phyloP scores from a whole-genome alignment of 2,329 filamentous ascomycete genomes.

The Fusarium verticillioides region DNA sequence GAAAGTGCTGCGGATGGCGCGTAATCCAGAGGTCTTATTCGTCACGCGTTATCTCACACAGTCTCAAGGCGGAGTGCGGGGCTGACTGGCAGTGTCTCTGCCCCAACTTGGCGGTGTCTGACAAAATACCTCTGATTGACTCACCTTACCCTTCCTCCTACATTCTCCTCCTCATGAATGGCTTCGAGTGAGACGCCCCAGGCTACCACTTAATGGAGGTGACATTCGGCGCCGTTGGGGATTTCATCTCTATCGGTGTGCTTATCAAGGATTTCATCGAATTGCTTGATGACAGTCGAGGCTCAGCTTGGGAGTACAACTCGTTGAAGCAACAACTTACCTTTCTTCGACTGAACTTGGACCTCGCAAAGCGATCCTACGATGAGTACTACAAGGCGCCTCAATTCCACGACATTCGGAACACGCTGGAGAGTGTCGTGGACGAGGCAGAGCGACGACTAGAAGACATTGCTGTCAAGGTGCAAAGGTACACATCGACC shows the following conservation, averaged over 20 bases:
- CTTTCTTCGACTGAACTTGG: not conserved
- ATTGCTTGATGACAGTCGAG: not conserved
- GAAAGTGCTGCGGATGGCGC: not conserved
- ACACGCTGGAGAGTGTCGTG: not conserved
- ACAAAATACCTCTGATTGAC: fast-evolving
- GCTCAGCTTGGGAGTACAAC: not conserved
- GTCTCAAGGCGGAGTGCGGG: not conserved
- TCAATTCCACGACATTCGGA: not conserved
- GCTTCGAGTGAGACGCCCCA: fast-evolving
- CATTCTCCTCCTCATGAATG: not conserved
- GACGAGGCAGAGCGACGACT: not conserved
- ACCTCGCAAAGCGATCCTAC: not conserved
- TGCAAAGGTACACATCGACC: not conserved
- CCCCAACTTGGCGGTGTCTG: not conserved
- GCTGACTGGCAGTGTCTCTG: not conserved
- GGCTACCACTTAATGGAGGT: fast-evolving
- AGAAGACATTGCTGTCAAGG: fast-evolving
- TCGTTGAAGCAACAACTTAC: not conserved
- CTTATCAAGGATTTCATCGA: not conserved
- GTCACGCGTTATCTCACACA: not conserved
- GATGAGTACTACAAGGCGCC: fast-evolving
- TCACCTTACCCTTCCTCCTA: not conserved
- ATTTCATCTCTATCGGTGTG: not conserved
- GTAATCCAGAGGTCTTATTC: not conserved
- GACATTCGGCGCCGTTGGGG: not conserved